Conservation (phyloP, 2,329 filamentous ascomycete species). For the Penicillium corylophilum region DNA sequence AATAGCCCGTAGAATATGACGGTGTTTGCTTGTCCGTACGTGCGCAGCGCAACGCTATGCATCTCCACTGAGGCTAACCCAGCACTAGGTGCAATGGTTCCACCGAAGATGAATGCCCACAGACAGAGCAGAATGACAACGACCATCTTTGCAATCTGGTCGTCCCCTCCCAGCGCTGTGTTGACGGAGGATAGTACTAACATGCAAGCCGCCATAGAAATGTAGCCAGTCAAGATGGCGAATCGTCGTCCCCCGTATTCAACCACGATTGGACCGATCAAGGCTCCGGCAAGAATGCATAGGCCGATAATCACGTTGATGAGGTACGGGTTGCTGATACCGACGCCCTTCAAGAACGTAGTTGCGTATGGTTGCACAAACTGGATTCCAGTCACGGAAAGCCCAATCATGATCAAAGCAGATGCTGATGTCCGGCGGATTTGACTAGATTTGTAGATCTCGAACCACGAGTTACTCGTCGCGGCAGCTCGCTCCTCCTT, state of each 20-base stretch:
- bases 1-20: constrained; percentile 24
- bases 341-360: constrained; percentile 21
- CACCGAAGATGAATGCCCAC: constrained; percentile 29
- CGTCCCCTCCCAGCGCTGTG: constrained; percentile 17
- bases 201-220: constrained; percentile 25
- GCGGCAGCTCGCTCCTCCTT: constrained; percentile 17
- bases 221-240: constrained; percentile 22
- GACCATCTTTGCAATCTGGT: constrained; percentile 19
- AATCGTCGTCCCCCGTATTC: constrained; percentile 26
- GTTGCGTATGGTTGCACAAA: constrained; percentile 21
- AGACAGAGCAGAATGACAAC: constrained; percentile 27
- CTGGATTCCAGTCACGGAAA: constrained; percentile 27
- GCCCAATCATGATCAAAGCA: constrained; percentile 26
- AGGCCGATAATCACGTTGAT: constrained; percentile 23
- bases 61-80: constrained; percentile 27
- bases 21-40: constrained; percentile 28
- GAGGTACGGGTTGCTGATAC: constrained; percentile 23
- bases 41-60: constrained; percentile 28
- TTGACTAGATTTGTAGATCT: constrained; percentile 25
- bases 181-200: constrained; percentile 21
- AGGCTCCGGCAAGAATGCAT: constrained; percentile 20
- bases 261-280: constrained; percentile 17
- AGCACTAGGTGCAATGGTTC: constrained; percentile 23
- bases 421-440: constrained; percentile 24
- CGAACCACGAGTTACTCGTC: constrained; percentile 17